phyloP scores from a whole-genome alignment of 2,329 filamentous ascomycete genomes.

The Epichloe sp. region DNA sequence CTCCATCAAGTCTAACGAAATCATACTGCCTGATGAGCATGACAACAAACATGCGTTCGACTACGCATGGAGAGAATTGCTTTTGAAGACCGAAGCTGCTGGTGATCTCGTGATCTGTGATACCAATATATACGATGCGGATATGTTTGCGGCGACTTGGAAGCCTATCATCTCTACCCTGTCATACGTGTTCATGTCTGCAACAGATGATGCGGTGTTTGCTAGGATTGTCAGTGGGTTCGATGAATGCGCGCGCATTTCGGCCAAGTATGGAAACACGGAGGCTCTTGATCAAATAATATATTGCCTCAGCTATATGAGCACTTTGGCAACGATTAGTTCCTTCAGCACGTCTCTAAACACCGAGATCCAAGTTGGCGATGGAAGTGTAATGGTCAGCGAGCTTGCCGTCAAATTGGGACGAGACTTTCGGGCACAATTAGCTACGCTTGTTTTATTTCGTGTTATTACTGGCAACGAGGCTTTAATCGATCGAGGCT shows the following conservation, averaged over 20 bases:
- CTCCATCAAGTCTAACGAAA: conserved; percentile 84
- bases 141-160: conserved; percentile 97
- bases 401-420: conserved; percentile 94
- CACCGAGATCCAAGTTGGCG: conserved; percentile 85
- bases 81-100: conserved; percentile 69
- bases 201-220: conserved; percentile 91
- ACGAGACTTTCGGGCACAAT: conserved; percentile 80
- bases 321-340: conserved; percentile 63
- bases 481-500: conserved; percentile 58
- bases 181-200: conserved; percentile 98
- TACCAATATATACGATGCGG: conserved; percentile 89
- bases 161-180: conserved; percentile 86
- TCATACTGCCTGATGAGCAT: conserved; percentile 93
- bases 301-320: conserved; percentile 80
- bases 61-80: conserved; percentile 90
- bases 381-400: conserved; percentile 95
- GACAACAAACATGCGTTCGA: conserved; percentile 95
- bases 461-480: conserved; percentile 81
- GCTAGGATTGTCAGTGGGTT: conserved; percentile 88
- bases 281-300: conserved; percentile 90
- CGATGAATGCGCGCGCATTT: conserved; percentile 89
- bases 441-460: conserved; percentile 92
- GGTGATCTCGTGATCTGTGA: conserved; percentile 66
- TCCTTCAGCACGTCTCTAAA: conserved; percentile 79
- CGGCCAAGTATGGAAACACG: conserved; percentile 66